These are phyloP conservation scores for Geotrichum australiense DNA, from an alignment of 1,139 yeast species.

Conservation along the genomic window DNA sequence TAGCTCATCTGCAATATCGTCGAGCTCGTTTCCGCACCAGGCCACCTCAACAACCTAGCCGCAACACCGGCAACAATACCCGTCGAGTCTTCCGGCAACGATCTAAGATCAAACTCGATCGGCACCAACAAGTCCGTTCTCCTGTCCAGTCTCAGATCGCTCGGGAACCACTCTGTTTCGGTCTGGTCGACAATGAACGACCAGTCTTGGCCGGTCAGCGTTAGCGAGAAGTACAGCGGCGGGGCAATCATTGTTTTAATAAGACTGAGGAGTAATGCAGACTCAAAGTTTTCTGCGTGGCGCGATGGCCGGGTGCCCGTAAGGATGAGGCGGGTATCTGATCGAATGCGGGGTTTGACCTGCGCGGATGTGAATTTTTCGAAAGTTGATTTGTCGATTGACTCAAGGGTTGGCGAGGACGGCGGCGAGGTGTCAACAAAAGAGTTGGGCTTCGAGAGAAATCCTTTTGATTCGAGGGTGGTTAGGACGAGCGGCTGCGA, in stretches of 20 bases:
- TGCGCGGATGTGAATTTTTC: constrained; percentile 32
- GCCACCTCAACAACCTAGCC: constrained; percentile 1
- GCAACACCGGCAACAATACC: constrained; percentile 69
- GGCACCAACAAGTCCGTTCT: constrained; percentile 53
- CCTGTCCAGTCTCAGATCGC: constrained; percentile 47
- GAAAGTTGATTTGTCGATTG: constrained; percentile 38
- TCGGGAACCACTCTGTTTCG: constrained; percentile 31
- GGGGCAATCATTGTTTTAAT: constrained; percentile 34
- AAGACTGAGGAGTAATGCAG: constrained; percentile 24
- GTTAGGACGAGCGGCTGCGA: constrained; percentile 42
- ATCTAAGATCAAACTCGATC: constrained; percentile 48
- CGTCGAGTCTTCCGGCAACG: constrained; percentile 52
- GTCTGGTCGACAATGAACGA: constrained; percentile 44
- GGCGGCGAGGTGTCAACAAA: constrained; percentile 22
- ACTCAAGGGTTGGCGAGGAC: constrained; percentile 6
- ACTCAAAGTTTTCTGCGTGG: constrained; percentile 18
- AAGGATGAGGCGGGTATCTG: constrained; percentile 41
- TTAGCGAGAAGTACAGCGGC: constrained; percentile 49
- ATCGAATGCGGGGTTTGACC: constrained; percentile 39
- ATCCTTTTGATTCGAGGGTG: constrained; percentile 41
- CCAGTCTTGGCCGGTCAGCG: constrained; percentile 37
- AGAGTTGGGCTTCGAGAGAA: constrained; percentile 39
- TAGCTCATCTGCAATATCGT: constrained; percentile 46
- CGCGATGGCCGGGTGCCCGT: constrained; percentile 53
- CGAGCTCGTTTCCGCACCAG: constrained; percentile 4